These are phyloP conservation scores for Rhamnella rubrinervis DNA, from an alignment of 331 rosid species.

Conservation along the genomic window DNA sequence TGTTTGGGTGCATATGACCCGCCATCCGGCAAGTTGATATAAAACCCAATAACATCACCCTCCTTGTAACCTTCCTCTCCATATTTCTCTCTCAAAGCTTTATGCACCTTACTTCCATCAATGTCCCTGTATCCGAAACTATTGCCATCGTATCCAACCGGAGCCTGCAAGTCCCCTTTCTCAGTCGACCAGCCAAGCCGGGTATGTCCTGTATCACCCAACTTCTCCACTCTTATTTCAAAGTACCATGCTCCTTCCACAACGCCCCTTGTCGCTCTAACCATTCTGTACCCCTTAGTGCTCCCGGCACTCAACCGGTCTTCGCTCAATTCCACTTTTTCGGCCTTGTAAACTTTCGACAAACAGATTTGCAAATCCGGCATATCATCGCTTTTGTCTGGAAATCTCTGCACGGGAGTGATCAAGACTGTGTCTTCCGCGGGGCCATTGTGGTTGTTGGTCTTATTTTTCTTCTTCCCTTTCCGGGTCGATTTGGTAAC, in stretches of 20 bases:
- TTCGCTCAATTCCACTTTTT: constrained; percentile 85
- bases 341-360: constrained; percentile 92
- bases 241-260: constrained; percentile 93
- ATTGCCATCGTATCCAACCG: constrained; percentile 88
- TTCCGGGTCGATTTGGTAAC: constrained; percentile 81
- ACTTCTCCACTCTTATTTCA: constrained; percentile 64
- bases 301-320: constrained; percentile 85
- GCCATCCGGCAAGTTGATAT: constrained; percentile 83
- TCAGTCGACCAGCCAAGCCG: constrained; percentile 90
- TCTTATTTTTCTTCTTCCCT: constrained; percentile 82
- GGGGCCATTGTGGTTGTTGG: constrained; percentile 39
- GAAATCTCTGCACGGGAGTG: constrained; percentile 81
- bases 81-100: constrained; percentile 86
- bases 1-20: constrained; percentile 64
- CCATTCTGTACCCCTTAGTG: constrained; percentile 95
- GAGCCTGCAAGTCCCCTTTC: constrained; percentile 96
- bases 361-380: constrained; percentile 69
- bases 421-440: constrained; percentile 79
- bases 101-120: constrained; percentile 94
- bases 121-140: constrained; percentile 87
- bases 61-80: constrained; percentile 89
- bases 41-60: constrained; percentile 90
- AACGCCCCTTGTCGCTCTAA: constrained; percentile 87
- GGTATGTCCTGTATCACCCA: constrained; percentile 86
- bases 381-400: constrained; percentile 84